phyloP scores from a whole-genome alignment of 1,139 yeast species.

The Eremothecium coryli region DNA sequence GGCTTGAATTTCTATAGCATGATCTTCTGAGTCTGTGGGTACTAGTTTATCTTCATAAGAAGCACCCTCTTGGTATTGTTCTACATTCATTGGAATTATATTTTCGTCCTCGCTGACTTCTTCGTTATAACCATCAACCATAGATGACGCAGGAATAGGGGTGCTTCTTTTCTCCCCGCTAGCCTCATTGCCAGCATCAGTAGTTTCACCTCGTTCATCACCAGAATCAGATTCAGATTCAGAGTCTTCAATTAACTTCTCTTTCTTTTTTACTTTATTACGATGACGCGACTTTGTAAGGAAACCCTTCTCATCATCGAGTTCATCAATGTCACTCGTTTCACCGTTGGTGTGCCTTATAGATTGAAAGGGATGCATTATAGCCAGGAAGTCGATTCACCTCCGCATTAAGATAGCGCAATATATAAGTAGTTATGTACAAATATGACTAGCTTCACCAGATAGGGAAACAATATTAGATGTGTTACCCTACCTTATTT shows the following conservation, averaged over 20 bases:
- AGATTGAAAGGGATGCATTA: too few species aligned
- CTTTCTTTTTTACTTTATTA: constrained; percentile 5
- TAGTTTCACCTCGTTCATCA: neutral
- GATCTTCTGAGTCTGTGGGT: neutral
- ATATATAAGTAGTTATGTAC: too few species aligned
- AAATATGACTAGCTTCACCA: too few species aligned
- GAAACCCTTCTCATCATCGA: constrained; percentile 8
- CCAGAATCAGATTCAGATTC: constrained; percentile 3
- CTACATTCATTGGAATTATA: constrained; percentile 7
- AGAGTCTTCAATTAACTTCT: constrained; percentile 7
- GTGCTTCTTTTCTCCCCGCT: neutral
- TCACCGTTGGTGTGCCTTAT: neutral
- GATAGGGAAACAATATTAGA: too few species aligned
- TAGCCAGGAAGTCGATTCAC: too few species aligned
- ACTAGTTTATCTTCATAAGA: neutral
- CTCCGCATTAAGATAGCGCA: too few species aligned
- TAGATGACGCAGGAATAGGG: neutral
- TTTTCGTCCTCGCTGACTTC: constrained; percentile 5
- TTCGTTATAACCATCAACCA: constrained; percentile 1
- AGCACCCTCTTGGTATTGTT: neutral
- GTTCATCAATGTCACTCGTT: constrained; percentile 1
- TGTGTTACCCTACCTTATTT: constrained; percentile 1
- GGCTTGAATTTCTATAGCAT: constrained; percentile 14
- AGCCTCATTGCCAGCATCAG: neutral
- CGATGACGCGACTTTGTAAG: constrained; percentile 4